A percentile compares a stretch with the other conserved stretches of the same genome.
phyloP scores from a whole-genome alignment of 2,329 filamentous ascomycete genomes.

The Venturia asperata region DNA sequence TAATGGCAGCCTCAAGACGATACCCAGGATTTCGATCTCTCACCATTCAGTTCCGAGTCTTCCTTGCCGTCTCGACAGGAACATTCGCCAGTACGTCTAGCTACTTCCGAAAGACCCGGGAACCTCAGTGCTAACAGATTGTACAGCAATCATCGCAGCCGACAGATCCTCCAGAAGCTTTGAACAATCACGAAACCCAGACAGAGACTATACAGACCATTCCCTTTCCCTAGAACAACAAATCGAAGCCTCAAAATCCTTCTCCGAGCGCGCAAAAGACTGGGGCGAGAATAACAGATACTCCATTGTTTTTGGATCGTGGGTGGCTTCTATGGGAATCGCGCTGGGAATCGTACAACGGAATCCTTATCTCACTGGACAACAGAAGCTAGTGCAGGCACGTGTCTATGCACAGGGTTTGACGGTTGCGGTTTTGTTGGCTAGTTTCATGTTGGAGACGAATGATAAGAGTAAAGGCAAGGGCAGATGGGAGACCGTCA shows the following conservation, averaged over 20 bases:
- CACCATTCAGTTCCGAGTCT: constrained; percentile 82
- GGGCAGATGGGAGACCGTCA: constrained; percentile 77
- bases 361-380: constrained; percentile 63
- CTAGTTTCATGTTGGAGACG: constrained; percentile 75
- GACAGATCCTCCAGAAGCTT: constrained; percentile 66
- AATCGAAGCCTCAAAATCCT: constrained; percentile 49
- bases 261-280: constrained; percentile 55
- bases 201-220: constrained; percentile 54
- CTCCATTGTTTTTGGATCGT: constrained; percentile 72
- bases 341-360: constrained; percentile 70
- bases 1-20: constrained; percentile 60
- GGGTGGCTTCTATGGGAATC: constrained; percentile 72
- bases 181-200: constrained; percentile 63
- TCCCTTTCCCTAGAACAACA: constrained; percentile 49
- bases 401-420: constrained; percentile 89
- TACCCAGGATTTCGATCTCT: constrained; percentile 73
- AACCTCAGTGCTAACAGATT: background rate
- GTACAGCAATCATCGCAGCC: constrained; percentile 65
- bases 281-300: constrained; percentile 80
- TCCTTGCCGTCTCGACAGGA: constrained; percentile 73
- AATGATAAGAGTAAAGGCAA: constrained; percentile 68
- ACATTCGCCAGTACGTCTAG: constrained; percentile 62
- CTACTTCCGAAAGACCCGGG: background rate
- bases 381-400: constrained; percentile 89
- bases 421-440: constrained; percentile 75